Evolutionary conservation across 2,329 filamentous ascomycete species (phyloP), one percentile per base, ranked within the genome.

Genomic region (Sporothrix curviconia): DNA sequence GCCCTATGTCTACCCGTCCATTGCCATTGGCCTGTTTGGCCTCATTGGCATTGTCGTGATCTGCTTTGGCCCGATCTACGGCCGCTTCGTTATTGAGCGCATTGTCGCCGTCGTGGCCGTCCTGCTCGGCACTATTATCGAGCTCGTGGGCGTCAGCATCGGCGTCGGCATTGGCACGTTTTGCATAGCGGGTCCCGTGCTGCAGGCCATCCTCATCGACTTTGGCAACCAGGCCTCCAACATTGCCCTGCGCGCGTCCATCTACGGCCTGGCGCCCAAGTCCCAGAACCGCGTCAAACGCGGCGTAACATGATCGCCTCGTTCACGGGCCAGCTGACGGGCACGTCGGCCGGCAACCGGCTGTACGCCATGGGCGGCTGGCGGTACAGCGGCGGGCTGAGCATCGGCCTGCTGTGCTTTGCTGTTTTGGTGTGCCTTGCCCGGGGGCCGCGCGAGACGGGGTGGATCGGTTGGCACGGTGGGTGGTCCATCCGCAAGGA

Each of bases 221-320:
- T 77, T 90, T 25, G 89, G 88, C 0, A 76, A 85, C 59, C 89
- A 91, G 69, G 87, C 84, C 1, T 78, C 82, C 1, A 87, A 91
- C 67, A 87, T 90, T 32, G 86, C 86, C 1, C 91, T 92, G 64
- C 75, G 89, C 0, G 77, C 79, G 0, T 78, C 82, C 4, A 87
- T 94, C 19, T 92, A 89, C 64, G 72, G 75, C 1, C 83, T 92
- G 22, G 85, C 87, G 55, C 84, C 88, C 0, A 84, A 82, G 59
- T 84, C 85, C 0, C 73, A 87, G 4, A 94, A 91, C 70, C 72
- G 89, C 3, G 80, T 92, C 24, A 94, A 94, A n/a, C 67, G 91
- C 89, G 0, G 87, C 85, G 1, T 94, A 90, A n/a, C 66, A 94
- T 92, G 89, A 78, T 91, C 0, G 78, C 79, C 7, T 83, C 82